Base-by-base conservation (phyloP, 345 rosid species). In the Salix dunnii region DNA sequence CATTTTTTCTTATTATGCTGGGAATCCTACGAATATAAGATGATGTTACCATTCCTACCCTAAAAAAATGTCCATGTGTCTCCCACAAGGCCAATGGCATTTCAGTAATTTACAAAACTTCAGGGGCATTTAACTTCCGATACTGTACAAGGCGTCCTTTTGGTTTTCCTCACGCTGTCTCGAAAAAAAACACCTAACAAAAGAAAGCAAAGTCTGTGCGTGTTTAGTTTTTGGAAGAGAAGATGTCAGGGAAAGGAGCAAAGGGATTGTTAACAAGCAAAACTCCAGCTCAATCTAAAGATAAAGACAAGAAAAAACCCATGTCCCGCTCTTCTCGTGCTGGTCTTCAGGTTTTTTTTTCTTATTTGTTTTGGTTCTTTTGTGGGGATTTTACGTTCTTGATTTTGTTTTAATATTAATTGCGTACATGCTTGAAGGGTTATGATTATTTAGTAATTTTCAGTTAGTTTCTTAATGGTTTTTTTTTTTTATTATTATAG, bases 161-260 rank as follows among this genome's bases (percentile, higher is more conserved):
- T 23, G 28, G 28, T 58, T 23, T 9, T 9, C 11, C 28, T 10
- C 0, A 9, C 62, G 5, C 11, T 10, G 63, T 3, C 14, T 9
- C 62, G 10, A n/a, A n/a, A n/a, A 4, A n/a, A 36, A 25, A n/a
- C 7, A 70, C 13, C 7, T 3, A 27, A 0, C 43, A 69, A 13
- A 4, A 31, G 49, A 36, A 9, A 25, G 25, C 13, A 8, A n/a
- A 3, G 63, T 23, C 16, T n/a, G 16, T 4, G 40, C 14, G 46
- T 30, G 31, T 21, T 30, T 70, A 30, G 40, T 33, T 46, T 14
- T 30, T 3, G 49, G 30, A 18, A 25, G 25, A n/a, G 60, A 18
- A n/a, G 60, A 78, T 78, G 81, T 67, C 81, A 12, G 81, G 81
- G 61, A 78, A 78, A 73, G 81, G 81, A 67, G 81, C 81, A 3